Conservation (phyloP, 176 grass and related monocot species). For the Paspalum vaginatum region DNA sequence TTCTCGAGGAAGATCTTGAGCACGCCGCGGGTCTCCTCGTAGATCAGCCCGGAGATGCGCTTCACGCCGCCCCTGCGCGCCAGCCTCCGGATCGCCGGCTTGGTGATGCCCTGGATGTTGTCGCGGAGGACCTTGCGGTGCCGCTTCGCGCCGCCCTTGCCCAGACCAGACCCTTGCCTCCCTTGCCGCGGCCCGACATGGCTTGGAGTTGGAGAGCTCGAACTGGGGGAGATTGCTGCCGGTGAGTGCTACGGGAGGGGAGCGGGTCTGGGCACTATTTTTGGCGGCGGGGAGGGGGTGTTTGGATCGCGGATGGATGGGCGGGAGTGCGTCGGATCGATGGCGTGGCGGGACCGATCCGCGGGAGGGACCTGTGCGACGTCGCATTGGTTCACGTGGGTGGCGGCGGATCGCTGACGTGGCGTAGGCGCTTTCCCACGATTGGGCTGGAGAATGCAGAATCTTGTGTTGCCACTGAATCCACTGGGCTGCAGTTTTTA, state of each 20-base stretch:
- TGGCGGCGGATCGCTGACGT: background rate
- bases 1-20: slow-evolving; percentile 90
- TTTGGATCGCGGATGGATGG: slow-evolving; percentile 20
- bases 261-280: background rate
- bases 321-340: background rate
- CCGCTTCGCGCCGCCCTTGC: slow-evolving; percentile 75
- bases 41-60: slow-evolving; percentile 69
- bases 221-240: background rate
- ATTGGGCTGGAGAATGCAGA: background rate
- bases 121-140: slow-evolving; percentile 71
- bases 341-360: slow-evolving; percentile 26
- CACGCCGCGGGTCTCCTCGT: slow-evolving; percentile 75
- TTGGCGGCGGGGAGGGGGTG: background rate
- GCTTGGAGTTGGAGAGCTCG: background rate
- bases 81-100: slow-evolving; percentile 61
- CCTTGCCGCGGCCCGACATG: slow-evolving; percentile 66
- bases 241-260: rapidly evolving
- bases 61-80: slow-evolving; percentile 63
- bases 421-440: background rate
- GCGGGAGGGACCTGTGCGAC: background rate
- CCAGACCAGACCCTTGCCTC: slow-evolving; percentile 56
- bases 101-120: slow-evolving; percentile 81
- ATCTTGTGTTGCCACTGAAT: background rate
- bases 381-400: background rate
- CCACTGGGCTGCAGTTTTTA: background rate